Evolutionary conservation across 805 yeast species (phyloP).

Genomic region (Brettanomyces custersianus): DNA sequence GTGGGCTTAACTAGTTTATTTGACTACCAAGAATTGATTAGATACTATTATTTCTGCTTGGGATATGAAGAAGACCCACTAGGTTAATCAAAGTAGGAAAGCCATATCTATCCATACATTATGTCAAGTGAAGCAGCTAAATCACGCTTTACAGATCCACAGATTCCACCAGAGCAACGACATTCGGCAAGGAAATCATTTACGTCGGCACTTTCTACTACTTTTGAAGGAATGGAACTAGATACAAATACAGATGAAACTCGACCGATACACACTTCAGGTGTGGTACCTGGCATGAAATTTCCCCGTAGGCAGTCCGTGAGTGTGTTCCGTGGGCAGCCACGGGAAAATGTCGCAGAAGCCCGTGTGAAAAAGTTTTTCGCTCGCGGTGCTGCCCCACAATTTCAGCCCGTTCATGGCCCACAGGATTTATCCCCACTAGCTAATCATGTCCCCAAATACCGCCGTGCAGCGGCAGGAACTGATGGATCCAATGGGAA

Average conservation of each 20-base stretch:
- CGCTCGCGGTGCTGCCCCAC: slow-evolving; percentile 30
- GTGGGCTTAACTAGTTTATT: too few relatives aligned
- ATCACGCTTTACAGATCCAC: too few relatives aligned
- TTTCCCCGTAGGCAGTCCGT: slow-evolving; percentile 10
- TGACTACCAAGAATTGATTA: too few relatives aligned
- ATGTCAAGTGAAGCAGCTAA: too few relatives aligned
- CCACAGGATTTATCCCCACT: slow-evolving; percentile 53
- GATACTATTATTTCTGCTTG: too few relatives aligned
- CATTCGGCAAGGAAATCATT: slow-evolving; percentile 9
- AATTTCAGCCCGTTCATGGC: slow-evolving; percentile 31
- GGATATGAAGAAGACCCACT: too few relatives aligned
- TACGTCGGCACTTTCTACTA: slow-evolving; percentile 18
- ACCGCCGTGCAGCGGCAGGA: slow-evolving; percentile 59
- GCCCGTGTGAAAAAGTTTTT: slow-evolving; percentile 23
- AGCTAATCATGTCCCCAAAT: slow-evolving; percentile 54
- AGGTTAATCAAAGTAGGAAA: too few relatives aligned
- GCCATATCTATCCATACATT: too few relatives aligned
- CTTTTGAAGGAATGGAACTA: slow-evolving; percentile 15
- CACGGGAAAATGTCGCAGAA: slow-evolving; percentile 17
- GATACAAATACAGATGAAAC: not conserved
- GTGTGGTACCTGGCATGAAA: slow-evolving; percentile 1
- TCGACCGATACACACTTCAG: not conserved
- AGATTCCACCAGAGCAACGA: not conserved
- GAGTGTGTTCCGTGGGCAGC: slow-evolving; percentile 22
- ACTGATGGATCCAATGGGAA: slow-evolving; percentile 41